Base-by-base conservation (phyloP, 106 monocot genomes). In the Dioscorea dumetorum region DNA sequence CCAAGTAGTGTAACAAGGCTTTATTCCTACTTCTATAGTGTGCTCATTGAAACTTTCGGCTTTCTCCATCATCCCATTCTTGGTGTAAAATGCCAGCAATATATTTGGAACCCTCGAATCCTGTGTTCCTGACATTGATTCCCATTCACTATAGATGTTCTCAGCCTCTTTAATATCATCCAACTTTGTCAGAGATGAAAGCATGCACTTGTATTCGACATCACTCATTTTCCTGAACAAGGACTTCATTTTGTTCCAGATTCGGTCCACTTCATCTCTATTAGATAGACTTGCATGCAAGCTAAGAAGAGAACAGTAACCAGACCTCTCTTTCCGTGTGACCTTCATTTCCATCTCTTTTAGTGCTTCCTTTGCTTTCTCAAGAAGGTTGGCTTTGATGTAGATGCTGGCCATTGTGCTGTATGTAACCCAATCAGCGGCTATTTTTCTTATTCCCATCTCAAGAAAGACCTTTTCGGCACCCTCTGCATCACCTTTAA, bases 121-220 rank as follows among this genome's bases (percentile, higher is more conserved):
- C 24, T 75, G 50, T 22, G 91, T 87, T 14, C 80, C 71, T 8
- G 97, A 87, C 14, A 77, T 75, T 3, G 69, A 64, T 32, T 91
- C 89, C 97, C 97, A 97, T 70, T 97, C 91, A 17, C 31, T 48
- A 61, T 91, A 97, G 22, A 97, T 74, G n/a, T 18, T 72, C 34
- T 89, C 88, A n/a, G 97, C 88, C 72, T 82, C 82, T 62, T 84
- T 71, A 24, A 84, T 81, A 28, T 82, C 80, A 3, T 63, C 75
- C 19, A 92, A 66, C 62, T 80, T 89, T 33, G 82, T 63, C 19
- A 97, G 78, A 4, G 90, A 97, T 14, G 84, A 69, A 5, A 97
- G 76, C 72, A 92, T 75, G 73, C 87, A 87, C 49, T 74, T 82
- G 73, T 92, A 97, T 69, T 97, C 97, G 9, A 50, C 73, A 50